Evolutionary conservation across 208 protist species (phyloP).

Genomic region (Trypanosomatidae sp.): DNA sequence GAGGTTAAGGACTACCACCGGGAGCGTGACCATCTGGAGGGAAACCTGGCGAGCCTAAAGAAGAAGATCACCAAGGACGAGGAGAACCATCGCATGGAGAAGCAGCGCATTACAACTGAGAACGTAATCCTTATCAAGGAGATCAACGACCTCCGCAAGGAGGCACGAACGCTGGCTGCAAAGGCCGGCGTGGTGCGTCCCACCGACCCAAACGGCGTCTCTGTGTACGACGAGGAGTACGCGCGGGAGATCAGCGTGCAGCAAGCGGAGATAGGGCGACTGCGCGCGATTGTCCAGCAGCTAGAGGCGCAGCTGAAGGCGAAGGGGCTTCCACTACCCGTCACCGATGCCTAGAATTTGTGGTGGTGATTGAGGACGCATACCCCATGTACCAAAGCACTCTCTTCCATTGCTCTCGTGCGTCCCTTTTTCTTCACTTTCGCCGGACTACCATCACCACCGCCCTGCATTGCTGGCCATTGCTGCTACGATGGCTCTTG

Average conservation of each 20-base stretch:
- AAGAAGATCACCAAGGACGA: conserved; percentile 94
- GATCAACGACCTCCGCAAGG: conserved; percentile 97
- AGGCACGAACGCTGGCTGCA: conserved; percentile 87
- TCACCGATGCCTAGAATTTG: conserved; percentile 8
- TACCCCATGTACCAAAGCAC: no score
- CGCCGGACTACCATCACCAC: not conserved
- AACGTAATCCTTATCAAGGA: conserved; percentile 96
- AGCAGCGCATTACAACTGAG: conserved; percentile 93
- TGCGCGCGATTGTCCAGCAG: conserved; percentile 61
- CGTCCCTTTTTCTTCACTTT: not conserved
- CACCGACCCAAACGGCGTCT: conserved; percentile 47
- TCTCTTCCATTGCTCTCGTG: not conserved
- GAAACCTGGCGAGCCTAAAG: conserved; percentile 92
- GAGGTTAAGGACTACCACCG: conserved; percentile 95
- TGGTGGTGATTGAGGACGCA: not conserved
- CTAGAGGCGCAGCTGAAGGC: conserved; percentile 71
- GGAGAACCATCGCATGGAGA: conserved; percentile 91
- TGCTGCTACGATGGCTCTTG: not conserved
- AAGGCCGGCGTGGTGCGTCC: conserved; percentile 58
- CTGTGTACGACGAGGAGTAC: conserved; percentile 70
- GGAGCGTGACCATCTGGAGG: conserved; percentile 95
- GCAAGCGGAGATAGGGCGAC: conserved; percentile 73
- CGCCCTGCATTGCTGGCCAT: not conserved
- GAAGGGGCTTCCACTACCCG: conserved; percentile 64
- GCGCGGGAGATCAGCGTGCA: conserved; percentile 88